Base-by-base conservation (phyloP, 306 rosid genomes). In the Malus orientalis region DNA sequence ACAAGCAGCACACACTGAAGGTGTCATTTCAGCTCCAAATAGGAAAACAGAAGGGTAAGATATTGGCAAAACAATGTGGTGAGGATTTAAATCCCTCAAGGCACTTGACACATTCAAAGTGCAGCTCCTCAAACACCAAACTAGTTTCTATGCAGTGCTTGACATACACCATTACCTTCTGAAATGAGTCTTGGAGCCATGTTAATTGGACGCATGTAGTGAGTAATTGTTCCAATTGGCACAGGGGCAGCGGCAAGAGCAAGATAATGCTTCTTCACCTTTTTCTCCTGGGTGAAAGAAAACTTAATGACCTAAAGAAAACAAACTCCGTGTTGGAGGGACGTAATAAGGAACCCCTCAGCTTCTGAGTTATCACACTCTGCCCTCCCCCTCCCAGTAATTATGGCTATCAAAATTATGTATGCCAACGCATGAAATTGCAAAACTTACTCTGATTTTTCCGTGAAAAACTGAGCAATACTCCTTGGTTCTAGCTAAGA, bases 381-480 rank as follows among this genome's bases (percentile, higher is more conserved):
- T 69, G 49, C 36, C 76, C 65, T 27, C 11, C 22, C 67, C 67
- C 57, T 51, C 79, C 60, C 44, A 49, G 8, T 9, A 29, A 74
- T 61, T 60, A 61, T 22, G 38, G 53, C 29, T 73, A 12, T 70
- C 69, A 54, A 80, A 59, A 44, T 73, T 45, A 69, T 10, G 57
- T 32, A 77, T 65, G 67, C 29, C 29, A 74, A 74, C 25, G 74
- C 84, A 88, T 72, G 51, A 64, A 78, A 36, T 40, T 38, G 78
- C 69, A n/a, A 71, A 25, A 80, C 90, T 86, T 84, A 95, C 97
- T 84, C 93, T 85, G 85, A 95, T 92, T 90, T 92, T 95, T 57
- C 92, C 87, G 77, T 95, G 97, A 85, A 95, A 95, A 78, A 89
- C 76, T 51, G 97, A 90, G 71, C 97, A 92, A 87, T 88, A 92